Evolutionary conservation across 805 yeast genomes (phyloP).

Genomic region (Ogataea pignaliae): DNA sequence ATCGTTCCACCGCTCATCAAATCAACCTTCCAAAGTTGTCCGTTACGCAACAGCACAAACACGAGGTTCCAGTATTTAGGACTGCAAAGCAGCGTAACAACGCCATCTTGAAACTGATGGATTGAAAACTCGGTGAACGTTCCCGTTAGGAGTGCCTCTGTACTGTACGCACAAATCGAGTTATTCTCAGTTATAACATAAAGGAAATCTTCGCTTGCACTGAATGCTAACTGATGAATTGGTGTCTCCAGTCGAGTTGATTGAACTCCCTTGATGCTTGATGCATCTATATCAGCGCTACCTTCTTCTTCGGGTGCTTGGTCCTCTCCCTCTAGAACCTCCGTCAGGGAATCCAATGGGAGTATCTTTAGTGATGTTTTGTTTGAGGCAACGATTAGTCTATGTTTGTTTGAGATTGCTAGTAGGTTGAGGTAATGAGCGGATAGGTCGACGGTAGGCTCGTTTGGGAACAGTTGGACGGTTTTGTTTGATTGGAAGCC

Average conservation of each 20-base stretch:
- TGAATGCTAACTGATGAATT: constrained; percentile 19
- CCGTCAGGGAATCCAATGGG: constrained; percentile 5
- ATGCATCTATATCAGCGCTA: not conserved
- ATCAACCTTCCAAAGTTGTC: constrained; percentile 7
- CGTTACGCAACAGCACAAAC: constrained; percentile 8
- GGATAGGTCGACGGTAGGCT: constrained; percentile 1
- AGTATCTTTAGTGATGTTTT: constrained; percentile 15
- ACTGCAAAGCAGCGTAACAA: constrained; percentile 1
- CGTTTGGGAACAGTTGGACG: constrained; percentile 21
- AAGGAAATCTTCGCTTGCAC: constrained; percentile 16
- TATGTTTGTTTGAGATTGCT: constrained; percentile 17
- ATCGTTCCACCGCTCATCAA: not conserved
- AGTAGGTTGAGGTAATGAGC: constrained; percentile 13
- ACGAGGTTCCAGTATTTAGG: constrained; percentile 4
- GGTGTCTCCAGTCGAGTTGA: not conserved
- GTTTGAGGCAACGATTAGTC: constrained; percentile 18
- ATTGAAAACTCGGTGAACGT: not conserved
- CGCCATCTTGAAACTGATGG: not conserved
- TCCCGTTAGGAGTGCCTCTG: constrained; percentile 3
- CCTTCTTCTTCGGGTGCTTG: constrained; percentile 7
- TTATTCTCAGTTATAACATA: constrained; percentile 8
- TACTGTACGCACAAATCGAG: not conserved
- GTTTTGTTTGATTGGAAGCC: constrained; percentile 27
- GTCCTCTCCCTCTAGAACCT: constrained; percentile 6
- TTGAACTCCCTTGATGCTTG: no score